phyloP scores from a whole-genome alignment of 225 moss, liverwort and hornwort genomes.

The Marchantia paleacea region DNA sequence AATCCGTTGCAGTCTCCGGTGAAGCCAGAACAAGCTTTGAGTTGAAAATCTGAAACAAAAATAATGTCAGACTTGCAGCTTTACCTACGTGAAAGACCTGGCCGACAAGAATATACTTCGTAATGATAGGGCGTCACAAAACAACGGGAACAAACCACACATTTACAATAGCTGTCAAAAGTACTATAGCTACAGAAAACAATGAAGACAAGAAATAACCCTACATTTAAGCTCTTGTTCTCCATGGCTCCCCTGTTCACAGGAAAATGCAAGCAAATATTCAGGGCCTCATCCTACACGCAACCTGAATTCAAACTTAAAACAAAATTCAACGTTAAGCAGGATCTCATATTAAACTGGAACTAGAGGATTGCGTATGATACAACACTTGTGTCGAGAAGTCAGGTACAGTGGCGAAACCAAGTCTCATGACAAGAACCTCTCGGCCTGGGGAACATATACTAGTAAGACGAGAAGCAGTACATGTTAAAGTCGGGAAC shows the following conservation, averaged over 20 bases:
- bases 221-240: slow-evolving; percentile 93
- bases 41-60: slow-evolving; percentile 68
- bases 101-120: too few relatives aligned
- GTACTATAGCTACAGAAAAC: neutral
- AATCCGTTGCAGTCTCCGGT: slow-evolving; percentile 94
- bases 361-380: too few relatives aligned
- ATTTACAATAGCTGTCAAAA: neutral
- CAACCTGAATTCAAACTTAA: too few relatives aligned
- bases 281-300: neutral
- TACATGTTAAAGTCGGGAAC: slow-evolving; percentile 98
- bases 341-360: too few relatives aligned
- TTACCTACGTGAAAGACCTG: too few relatives aligned
- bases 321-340: too few relatives aligned
- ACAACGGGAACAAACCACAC: neutral
- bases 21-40: slow-evolving; percentile 95
- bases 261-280: neutral
- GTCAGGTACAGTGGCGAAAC: too few relatives aligned
- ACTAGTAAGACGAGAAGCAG: slow-evolving; percentile 3
- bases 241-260: slow-evolving; percentile 90
- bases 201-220: neutral
- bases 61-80: neutral
- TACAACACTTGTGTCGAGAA: too few relatives aligned
- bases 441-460: neutral
- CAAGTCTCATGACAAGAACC: too few relatives aligned
- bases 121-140: too few relatives aligned